Conservation (phyloP, 2,329 filamentous ascomycete genomes). For the Saccharata proteae region DNA sequence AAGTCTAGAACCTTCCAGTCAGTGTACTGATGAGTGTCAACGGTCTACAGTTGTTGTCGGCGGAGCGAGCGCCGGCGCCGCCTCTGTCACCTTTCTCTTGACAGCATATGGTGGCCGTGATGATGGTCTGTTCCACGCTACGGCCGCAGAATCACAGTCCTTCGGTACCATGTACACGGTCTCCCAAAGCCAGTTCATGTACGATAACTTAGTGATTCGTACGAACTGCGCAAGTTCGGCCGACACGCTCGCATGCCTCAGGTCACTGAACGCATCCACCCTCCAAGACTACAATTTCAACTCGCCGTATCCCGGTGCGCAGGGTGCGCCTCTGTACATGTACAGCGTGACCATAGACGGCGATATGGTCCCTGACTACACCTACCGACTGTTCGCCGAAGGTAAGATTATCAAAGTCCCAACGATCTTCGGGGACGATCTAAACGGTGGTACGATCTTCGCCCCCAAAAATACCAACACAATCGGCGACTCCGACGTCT, state of each 20-base stretch:
- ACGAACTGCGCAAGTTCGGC: conserved; percentile 30
- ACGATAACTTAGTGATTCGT: conserved; percentile 38
- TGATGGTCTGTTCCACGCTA: conserved; percentile 39
- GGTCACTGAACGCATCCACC: conserved; percentile 28
- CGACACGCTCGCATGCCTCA: conserved; percentile 39
- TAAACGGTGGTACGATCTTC: conserved; percentile 55
- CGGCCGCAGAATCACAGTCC: conserved; percentile 42
- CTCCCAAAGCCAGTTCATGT: conserved; percentile 38
- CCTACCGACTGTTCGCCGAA: conserved; percentile 34
- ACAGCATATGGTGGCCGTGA: conserved; percentile 36
- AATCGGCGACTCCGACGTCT: conserved; percentile 38
- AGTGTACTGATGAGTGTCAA: too few relatives aligned
- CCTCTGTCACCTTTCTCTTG: conserved; percentile 16
- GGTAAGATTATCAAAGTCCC: conserved; percentile 41
- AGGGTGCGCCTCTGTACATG: conserved; percentile 33
- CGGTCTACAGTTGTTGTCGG: conserved; percentile 48
- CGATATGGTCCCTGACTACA: conserved; percentile 39
- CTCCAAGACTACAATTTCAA: conserved; percentile 36
- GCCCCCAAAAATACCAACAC: conserved; percentile 38
- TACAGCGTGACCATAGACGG: conserved; percentile 41
- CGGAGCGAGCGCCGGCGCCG: conserved; percentile 56
- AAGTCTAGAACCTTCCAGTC: too few relatives aligned
- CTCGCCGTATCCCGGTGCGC: conserved; percentile 33
- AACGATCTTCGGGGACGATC: conserved; percentile 43
- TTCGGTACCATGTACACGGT: conserved; percentile 38